These are phyloP conservation scores for Glaciozyma martinii DNA, from an alignment of 768 basidiomycete genomes.

Conservation along the genomic window DNA sequence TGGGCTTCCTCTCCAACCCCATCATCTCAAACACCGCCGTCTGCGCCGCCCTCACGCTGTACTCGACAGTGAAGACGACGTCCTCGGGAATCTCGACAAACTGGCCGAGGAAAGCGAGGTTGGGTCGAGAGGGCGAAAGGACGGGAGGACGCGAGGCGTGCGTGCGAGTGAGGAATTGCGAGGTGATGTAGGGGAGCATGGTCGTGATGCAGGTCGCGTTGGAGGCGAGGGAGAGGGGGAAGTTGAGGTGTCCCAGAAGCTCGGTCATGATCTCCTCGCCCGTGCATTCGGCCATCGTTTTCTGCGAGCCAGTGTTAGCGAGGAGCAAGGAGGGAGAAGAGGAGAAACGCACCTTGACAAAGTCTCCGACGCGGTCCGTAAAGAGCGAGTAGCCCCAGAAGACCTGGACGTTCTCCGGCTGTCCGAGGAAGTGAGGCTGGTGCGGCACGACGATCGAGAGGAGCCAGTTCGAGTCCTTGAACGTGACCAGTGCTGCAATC, in stretches of 20 bases:
- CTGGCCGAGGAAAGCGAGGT: background rate
- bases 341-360: background rate
- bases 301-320: background rate
- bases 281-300: background rate
- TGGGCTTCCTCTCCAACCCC: background rate
- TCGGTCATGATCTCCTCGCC: background rate
- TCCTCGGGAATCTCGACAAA: background rate
- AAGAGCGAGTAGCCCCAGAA: background rate
- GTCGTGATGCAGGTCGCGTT: background rate
- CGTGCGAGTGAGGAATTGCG: background rate
- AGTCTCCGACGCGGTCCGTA: background rate
- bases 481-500: background rate
- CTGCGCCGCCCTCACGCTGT: background rate
- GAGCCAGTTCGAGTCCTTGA: background rate
- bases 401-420: background rate
- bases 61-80: background rate
- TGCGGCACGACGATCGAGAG: background rate
- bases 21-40: background rate
- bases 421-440: background rate
- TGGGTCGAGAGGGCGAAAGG: background rate
- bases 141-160: background rate
- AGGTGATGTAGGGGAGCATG: background rate
- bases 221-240: background rate
- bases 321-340: background rate
- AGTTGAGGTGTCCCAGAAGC: background rate